Evolutionary conservation across 352 stramenopile species (phyloP), one percentile per base, ranked within the genome.

Genomic region (Globisporangium canariense): DNA sequence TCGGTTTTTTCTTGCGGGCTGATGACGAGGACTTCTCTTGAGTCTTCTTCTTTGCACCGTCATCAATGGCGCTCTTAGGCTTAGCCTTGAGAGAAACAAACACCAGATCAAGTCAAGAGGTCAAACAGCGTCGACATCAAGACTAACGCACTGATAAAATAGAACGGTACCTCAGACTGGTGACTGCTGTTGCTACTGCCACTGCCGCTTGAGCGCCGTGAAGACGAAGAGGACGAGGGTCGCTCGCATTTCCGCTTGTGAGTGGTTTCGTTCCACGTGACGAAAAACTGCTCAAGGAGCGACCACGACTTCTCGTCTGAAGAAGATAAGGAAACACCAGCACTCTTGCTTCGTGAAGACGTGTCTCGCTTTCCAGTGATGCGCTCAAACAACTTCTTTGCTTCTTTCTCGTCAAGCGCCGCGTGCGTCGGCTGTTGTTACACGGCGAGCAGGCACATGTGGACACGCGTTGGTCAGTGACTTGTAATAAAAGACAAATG

Each of bases 1-100:
- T 49, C 30, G 73, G 74, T 20, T 82, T 83, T 61, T 75, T 73
- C 64, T 68, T 68, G 30, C 38, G 55, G 16, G 10, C 59, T 11
- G 60, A 47, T 3, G 47, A 64, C 1, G 43, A 43, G 2, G 61
- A 52, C 4, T 41, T 53, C 22, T 36, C 45, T n/a, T 40, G 25
- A 10, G 51, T 36, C 41, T 68, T 68, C 38, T 64, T 68, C 16
- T 58, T 65, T 3, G 34, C 45, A 22, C 13, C 11, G 30, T 28
- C 28, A 38, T 56, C 60, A 30, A 20, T 43, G 30, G 10, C 22
- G 16, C 36, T 59, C 40, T 53, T 40, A 18, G 47, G 13, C 18
- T 46, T 36, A 25, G 28, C 52, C 52, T 58, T 22, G n/a, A 16
- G 34, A 8, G 2, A 43, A 20, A 6, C 7, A 22, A 6, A 22